Conservation (phyloP, 2,329 filamentous ascomycete genomes). For the Xylaria sp. region DNA sequence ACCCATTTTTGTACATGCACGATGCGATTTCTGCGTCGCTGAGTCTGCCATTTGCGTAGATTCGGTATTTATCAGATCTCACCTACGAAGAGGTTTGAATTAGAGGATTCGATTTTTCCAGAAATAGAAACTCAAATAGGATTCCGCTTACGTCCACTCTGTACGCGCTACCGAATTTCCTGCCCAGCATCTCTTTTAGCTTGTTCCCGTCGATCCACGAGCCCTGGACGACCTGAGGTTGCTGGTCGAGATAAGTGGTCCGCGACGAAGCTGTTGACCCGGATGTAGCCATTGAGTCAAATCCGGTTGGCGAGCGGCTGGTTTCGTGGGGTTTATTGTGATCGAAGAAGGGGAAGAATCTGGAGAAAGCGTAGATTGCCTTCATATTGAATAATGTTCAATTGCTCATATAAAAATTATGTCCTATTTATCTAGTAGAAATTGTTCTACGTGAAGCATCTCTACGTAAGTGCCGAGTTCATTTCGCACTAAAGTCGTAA, state of each 20-base stretch:
- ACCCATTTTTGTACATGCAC: neutral
- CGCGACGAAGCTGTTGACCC: neutral
- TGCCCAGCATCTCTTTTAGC: neutral
- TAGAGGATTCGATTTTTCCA: neutral
- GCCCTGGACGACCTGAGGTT: neutral
- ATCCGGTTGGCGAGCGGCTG: neutral
- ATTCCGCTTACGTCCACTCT: neutral
- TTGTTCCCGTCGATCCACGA: neutral
- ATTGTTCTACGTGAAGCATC: neutral
- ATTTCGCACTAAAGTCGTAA: neutral
- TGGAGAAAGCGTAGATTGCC: neutral
- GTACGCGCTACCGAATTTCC: neutral
- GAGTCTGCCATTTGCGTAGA: neutral
- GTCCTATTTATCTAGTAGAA: neutral
- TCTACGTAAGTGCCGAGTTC: neutral
- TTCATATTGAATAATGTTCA: neutral
- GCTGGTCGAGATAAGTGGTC: neutral
- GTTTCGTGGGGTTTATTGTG: neutral
- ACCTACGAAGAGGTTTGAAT: neutral
- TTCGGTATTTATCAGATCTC: neutral
- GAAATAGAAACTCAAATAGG: neutral
- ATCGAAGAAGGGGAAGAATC: neutral
- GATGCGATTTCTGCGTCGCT: neutral
- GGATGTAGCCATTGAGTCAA: neutral
- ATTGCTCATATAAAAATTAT: neutral